These are phyloP conservation scores for Limnanthes douglasii DNA, from an alignment of 345 rosid species.

Conservation along the genomic window DNA sequence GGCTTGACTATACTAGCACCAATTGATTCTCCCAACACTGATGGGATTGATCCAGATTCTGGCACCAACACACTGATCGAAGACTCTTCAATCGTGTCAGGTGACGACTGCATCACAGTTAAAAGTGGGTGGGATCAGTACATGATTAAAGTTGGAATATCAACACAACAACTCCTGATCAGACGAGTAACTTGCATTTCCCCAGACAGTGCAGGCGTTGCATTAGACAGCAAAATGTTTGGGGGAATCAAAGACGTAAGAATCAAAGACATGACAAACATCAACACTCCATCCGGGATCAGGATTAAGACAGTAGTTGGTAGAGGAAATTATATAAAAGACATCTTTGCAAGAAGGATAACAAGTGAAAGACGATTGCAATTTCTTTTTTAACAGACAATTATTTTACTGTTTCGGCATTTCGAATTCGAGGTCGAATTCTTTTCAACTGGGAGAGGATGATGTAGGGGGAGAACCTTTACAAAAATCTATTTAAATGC, in stretches of 20 bases:
- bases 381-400: too few species aligned
- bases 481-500: too few species aligned
- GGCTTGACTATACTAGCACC: conserved; percentile 79
- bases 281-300: conserved; percentile 30
- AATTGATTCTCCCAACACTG: conserved; percentile 72
- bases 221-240: conserved; percentile 61
- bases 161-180: conserved; percentile 23
- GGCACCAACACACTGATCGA: conserved; percentile 29
- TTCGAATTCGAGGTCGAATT: too few species aligned
- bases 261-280: conserved; percentile 22
- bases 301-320: conserved; percentile 43
- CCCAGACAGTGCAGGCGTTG: conserved; percentile 43
- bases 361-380: too few species aligned
- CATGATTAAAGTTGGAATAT: conserved; percentile 25
- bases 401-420: too few species aligned
- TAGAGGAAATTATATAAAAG: conserved; percentile 37
- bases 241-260: conserved; percentile 44
- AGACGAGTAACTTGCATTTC: conserved; percentile 47
- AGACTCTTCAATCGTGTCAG: conserved; percentile 35
- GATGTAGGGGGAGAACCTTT: too few species aligned
- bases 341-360: conserved; percentile 29
- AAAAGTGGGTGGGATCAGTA: conserved; percentile 51
- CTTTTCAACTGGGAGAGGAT: too few species aligned
- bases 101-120: conserved; percentile 55
- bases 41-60: conserved; percentile 79